phyloP scores from a whole-genome alignment of 2,329 filamentous ascomycete species.

The Pseudogymnoascus sp. region DNA sequence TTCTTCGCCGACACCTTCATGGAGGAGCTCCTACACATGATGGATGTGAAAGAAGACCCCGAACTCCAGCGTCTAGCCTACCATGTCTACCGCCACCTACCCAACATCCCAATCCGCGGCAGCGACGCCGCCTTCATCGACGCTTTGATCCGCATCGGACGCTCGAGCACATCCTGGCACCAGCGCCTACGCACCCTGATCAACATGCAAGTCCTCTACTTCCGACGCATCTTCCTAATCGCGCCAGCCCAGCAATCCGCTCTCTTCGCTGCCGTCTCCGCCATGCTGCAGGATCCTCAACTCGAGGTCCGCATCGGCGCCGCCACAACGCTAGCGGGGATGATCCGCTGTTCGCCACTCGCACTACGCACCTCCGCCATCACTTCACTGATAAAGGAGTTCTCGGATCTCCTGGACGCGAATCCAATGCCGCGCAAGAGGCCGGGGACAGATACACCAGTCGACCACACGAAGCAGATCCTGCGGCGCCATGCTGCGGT shows the following conservation, averaged over 20 bases:
- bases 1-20: conserved; percentile 90
- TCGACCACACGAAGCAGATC: conserved; percentile 66
- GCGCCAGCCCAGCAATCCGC: conserved; percentile 62
- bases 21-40: conserved; percentile 94
- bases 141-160: conserved; percentile 79
- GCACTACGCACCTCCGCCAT: conserved; percentile 72
- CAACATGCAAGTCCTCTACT: conserved; percentile 98
- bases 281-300: conserved; percentile 86
- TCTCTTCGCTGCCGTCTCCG: conserved; percentile 86
- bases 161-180: conserved; percentile 80
- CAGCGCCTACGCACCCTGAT: conserved; percentile 89
- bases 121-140: conserved; percentile 78
- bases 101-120: conserved; percentile 84
- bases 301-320: conserved; percentile 91
- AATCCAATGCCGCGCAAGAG: conserved; percentile 80
- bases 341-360: conserved; percentile 91
- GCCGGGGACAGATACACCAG: conserved; percentile 58
- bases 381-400: conserved; percentile 63
- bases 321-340: conserved; percentile 86
- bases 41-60: conserved; percentile 98
- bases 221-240: conserved; percentile 87
- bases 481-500: conserved; percentile 83
- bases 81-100: conserved; percentile 90
- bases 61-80: conserved; percentile 92
- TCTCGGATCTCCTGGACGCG: conserved; percentile 64